A percentile compares a stretch with the other conserved stretches of the same genome.
Evolutionary conservation across 805 yeast species (phyloP).

Genomic region (Phaffomyces opuntiae): DNA sequence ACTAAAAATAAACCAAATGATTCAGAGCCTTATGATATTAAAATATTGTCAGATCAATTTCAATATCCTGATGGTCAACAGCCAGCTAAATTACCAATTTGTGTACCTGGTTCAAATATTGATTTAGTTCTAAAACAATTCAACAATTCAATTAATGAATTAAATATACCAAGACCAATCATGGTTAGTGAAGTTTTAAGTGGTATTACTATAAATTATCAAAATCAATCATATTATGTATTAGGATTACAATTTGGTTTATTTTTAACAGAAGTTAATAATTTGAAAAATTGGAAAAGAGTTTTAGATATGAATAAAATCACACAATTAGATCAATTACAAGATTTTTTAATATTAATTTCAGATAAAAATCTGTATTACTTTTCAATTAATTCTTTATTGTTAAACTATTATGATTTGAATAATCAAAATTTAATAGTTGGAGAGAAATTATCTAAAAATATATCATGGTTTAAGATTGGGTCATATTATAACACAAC

Average conservation of each 20-base stretch:
- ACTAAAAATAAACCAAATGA: conserved; percentile 30
- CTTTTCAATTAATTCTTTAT: conserved; percentile 54
- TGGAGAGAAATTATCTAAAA: conserved; percentile 44
- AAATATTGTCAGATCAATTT: conserved; percentile 52
- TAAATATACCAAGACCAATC: conserved; percentile 24
- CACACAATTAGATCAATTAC: conserved; percentile 53
- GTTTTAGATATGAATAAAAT: conserved; percentile 47
- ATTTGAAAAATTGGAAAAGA: conserved; percentile 45
- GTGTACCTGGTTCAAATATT: conserved; percentile 46
- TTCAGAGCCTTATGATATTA: conserved; percentile 48
- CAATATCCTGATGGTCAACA: conserved; percentile 53
- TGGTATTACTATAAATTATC: conserved; percentile 38
- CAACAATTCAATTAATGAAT: conserved; percentile 25
- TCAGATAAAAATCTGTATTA: conserved; percentile 54
- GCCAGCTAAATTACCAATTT: conserved; percentile 44
- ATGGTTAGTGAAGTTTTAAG: conserved; percentile 35
- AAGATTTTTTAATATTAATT: conserved; percentile 49
- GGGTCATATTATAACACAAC: conserved; percentile 63
- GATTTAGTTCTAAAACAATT: conserved; percentile 31
- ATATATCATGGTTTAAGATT: conserved; percentile 55
- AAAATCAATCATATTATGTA: conserved; percentile 39
- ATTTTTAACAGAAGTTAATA: conserved; percentile 33
- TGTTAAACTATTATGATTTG: conserved; percentile 47
- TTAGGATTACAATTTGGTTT: conserved; percentile 63
- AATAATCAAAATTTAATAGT: conserved; percentile 30